These are phyloP conservation scores for Fusarium tricinctum DNA, from an alignment of 2,329 filamentous ascomycete genomes.

Conservation along the genomic window DNA sequence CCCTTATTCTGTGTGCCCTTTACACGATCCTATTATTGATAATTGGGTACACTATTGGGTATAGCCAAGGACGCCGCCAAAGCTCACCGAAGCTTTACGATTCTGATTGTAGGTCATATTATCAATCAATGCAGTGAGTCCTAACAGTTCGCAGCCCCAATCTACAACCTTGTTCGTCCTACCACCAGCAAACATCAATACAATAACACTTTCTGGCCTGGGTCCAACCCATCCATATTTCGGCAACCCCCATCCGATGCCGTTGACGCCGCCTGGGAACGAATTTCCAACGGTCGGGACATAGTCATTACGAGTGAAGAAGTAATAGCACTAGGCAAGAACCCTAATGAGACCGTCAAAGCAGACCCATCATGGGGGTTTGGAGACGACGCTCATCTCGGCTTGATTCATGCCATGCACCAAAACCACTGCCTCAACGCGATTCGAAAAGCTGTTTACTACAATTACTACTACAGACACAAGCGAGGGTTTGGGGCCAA, in stretches of 20 bases:
- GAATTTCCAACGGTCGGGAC: constrained; percentile 1
- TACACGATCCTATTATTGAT: background rate
- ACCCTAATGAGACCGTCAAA: constrained; percentile 1
- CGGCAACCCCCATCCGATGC: constrained; percentile 1
- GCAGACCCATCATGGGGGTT: constrained; percentile 1
- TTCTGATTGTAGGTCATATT: background rate
- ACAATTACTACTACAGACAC: constrained; percentile 6
- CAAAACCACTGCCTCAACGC: constrained; percentile 5
- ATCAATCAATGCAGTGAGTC: rapidly evolving
- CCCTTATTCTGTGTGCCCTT: background rate
- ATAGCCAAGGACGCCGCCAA: background rate
- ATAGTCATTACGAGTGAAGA: constrained; percentile 1
- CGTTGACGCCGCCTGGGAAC: background rate
- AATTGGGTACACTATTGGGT: background rate
- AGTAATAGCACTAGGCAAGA: background rate
- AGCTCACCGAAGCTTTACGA: background rate
- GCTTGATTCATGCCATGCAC: constrained; percentile 5
- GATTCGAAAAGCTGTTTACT: background rate
- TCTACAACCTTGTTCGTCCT: background rate
- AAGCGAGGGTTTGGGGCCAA: constrained; percentile 3
- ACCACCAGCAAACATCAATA: background rate
- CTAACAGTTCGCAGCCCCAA: background rate
- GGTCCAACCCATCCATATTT: background rate
- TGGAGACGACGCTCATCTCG: background rate
- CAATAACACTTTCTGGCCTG: constrained; percentile 1